Evolutionary conservation across 306 rosid species (phyloP).

Genomic region (Cicer arietinum): DNA sequence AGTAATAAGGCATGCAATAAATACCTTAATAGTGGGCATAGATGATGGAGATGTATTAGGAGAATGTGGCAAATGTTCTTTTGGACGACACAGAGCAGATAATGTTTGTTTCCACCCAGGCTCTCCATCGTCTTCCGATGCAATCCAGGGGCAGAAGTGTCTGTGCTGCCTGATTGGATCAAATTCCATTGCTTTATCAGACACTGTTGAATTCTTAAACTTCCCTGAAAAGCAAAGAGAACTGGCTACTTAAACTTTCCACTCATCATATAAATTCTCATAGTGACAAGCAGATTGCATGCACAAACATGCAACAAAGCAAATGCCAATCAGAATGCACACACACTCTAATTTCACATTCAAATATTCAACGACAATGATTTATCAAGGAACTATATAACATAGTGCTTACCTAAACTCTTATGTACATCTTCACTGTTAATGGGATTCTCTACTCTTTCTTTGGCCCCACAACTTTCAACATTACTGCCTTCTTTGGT

Average conservation of each 20-base stretch:
- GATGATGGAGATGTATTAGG: constrained; percentile 62
- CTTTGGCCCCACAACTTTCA: constrained; percentile 39
- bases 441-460: constrained; percentile 42
- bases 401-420: constrained; percentile 60
- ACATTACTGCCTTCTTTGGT: constrained; percentile 33
- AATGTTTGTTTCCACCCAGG: constrained; percentile 94
- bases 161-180: constrained; percentile 95
- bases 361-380: constrained; percentile 19
- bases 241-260: constrained; percentile 35
- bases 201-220: constrained; percentile 42
- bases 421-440: constrained; percentile 44
- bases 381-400: constrained; percentile 38
- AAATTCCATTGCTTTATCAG: constrained; percentile 65
- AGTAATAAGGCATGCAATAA: constrained; percentile 24
- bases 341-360: constrained; percentile 12
- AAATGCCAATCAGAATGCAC: constrained; percentile 22
- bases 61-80: constrained; percentile 49
- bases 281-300: constrained; percentile 14
- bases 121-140: constrained; percentile 55
- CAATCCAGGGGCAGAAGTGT: constrained; percentile 97
- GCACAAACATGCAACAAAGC: constrained; percentile 32
- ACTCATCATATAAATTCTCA: constrained; percentile 23
- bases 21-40: constrained; percentile 68
- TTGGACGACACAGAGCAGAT: constrained; percentile 69
- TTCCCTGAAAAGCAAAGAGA: constrained; percentile 55